Percentiles rank a stretch among this genome's conserved stretches.
These are phyloP conservation scores for Penicillium sp. DNA, from an alignment of 2,329 filamentous ascomycete genomes.

Conservation along the genomic window DNA sequence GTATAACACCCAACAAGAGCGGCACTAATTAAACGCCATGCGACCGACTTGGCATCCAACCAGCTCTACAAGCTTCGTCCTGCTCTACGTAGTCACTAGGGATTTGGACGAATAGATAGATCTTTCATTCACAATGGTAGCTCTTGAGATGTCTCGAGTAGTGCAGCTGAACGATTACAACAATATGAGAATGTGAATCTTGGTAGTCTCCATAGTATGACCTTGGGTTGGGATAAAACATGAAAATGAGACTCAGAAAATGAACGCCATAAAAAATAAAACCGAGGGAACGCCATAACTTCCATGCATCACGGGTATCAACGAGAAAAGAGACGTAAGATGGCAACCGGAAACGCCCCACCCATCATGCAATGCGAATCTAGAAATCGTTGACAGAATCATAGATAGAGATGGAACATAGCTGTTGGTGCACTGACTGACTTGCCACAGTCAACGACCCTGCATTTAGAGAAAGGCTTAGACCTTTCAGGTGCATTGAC, in stretches of 20 bases:
- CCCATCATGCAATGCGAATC: slow-evolving; percentile 18
- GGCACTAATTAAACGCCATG: neutral
- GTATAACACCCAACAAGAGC: neutral
- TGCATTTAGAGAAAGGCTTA: slow-evolving; percentile 47
- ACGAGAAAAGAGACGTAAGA: slow-evolving; percentile 10
- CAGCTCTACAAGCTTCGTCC: neutral
- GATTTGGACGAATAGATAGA: neutral
- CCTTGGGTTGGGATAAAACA: no score
- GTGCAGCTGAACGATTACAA: neutral
- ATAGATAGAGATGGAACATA: slow-evolving; percentile 52
- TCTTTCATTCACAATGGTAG: neutral
- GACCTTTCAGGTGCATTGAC: slow-evolving; percentile 24
- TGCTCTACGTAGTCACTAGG: neutral
- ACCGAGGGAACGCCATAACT: slow-evolving; percentile 13
- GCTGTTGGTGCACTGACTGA: slow-evolving; percentile 37
- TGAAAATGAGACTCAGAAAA: neutral
- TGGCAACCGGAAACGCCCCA: slow-evolving; percentile 16
- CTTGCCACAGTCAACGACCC: slow-evolving; percentile 44
- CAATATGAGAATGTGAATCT: neutral
- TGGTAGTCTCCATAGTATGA: neutral
- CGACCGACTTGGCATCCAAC: neutral
- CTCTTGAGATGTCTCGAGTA: neutral
- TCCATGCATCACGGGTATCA: slow-evolving; percentile 27
- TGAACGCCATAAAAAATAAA: neutral
- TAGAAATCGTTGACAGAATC: slow-evolving; percentile 13